These are phyloP conservation scores for Takashimella koratensis DNA, from an alignment of 1,284 basidiomycete species.

Conservation along the genomic window DNA sequence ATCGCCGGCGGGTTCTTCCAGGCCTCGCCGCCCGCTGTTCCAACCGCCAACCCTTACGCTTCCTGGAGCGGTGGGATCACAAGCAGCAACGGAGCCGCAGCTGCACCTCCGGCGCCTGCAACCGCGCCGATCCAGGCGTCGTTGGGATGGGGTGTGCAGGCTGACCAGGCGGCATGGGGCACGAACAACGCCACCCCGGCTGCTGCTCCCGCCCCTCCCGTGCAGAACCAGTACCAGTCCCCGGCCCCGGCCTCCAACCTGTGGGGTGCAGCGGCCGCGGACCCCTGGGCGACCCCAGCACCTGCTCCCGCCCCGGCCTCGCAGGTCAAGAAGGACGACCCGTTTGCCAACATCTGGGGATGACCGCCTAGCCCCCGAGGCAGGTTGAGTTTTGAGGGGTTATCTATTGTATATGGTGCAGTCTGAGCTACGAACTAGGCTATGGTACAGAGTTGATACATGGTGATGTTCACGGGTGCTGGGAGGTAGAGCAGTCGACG, in stretches of 20 bases:
- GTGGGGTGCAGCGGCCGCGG: slow-evolving; percentile 11
- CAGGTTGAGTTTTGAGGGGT: no score
- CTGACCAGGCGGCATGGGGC: slow-evolving; percentile 41
- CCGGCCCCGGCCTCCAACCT: not conserved
- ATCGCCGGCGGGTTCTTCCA: slow-evolving; percentile 21
- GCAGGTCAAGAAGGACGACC: slow-evolving; percentile 33
- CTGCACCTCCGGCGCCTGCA: slow-evolving; percentile 14
- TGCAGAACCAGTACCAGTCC: slow-evolving; percentile 1
- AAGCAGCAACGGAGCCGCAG: slow-evolving; percentile 2
- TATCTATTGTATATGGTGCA: no score
- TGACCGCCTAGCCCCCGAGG: no score
- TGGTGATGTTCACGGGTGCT: no score
- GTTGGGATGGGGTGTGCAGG: slow-evolving; percentile 30
- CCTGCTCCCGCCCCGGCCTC: slow-evolving; percentile 6
- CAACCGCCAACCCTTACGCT: slow-evolving; percentile 28
- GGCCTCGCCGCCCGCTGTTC: slow-evolving; percentile 8
- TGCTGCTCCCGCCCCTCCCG: slow-evolving; percentile 2
- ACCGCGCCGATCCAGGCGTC: slow-evolving; percentile 17
- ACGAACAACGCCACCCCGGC: slow-evolving; percentile 6
- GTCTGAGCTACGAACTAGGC: no score
- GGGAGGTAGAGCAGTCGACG: no score
- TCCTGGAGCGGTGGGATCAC: slow-evolving; percentile 41
- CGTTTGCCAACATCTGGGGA: slow-evolving; percentile 38
- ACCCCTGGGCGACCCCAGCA: slow-evolving; percentile 26
- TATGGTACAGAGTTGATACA: no score